Conservation (phyloP, 768 basidiomycete species). For the Strobilomyces dryophilus region DNA sequence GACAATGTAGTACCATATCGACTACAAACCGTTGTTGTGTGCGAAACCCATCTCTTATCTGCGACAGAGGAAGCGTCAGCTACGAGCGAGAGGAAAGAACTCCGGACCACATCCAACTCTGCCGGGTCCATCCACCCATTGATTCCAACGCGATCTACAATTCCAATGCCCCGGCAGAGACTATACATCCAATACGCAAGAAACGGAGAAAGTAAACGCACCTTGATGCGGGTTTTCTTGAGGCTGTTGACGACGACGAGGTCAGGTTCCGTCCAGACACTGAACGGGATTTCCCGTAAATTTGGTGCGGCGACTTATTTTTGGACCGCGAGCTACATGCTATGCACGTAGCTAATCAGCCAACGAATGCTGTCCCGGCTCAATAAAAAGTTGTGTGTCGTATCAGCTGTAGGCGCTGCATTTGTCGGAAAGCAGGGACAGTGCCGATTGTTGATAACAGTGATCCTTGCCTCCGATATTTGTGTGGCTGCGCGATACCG, state of each 20-base stretch:
- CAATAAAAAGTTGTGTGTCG: neutral
- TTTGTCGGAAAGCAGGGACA: no score
- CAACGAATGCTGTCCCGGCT: no score
- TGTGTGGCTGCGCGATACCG: no score
- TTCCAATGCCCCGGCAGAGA: neutral
- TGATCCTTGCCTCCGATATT: no score
- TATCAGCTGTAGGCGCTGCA: no score
- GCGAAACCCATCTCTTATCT: conserved; percentile 36
- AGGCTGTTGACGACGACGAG: conserved; percentile 25
- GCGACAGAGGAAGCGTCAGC: conserved; percentile 13
- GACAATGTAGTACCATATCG: conserved; percentile 25
- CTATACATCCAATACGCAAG: neutral
- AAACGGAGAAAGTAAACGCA: conserved; percentile 16
- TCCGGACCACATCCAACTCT: conserved; percentile 17
- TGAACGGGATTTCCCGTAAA: conserved; percentile 24
- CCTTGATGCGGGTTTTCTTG: conserved; percentile 32
- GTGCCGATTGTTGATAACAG: no score
- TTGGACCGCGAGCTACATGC: neutral
- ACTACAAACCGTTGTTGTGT: conserved; percentile 32
- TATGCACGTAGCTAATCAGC: neutral
- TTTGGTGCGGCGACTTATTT: conserved; percentile 27
- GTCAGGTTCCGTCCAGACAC: neutral
- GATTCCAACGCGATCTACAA: conserved; percentile 1
- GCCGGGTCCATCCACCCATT: conserved; percentile 21
- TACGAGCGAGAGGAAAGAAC: neutral